Base-by-base conservation (phyloP, 2,329 filamentous ascomycete species). In the Byssothecium circinans region DNA sequence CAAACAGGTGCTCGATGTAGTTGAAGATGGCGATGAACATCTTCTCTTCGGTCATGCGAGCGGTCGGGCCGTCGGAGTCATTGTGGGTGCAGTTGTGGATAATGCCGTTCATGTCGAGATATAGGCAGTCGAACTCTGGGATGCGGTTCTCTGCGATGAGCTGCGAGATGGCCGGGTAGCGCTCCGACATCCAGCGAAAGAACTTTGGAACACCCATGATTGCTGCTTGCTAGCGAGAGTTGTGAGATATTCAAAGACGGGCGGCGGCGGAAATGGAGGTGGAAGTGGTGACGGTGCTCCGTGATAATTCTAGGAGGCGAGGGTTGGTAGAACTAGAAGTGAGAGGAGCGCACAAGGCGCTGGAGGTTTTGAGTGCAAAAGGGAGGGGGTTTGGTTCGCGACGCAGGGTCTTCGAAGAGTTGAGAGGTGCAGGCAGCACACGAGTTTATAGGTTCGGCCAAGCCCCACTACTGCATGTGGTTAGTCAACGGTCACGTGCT, bases 21-120 rank as follows among this genome's bases (percentile, higher is more conserved):
- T 97, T 97, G 83, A 99, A 99, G 65, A 99, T 99, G 49, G 91
- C 88, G 60, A 99, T 96, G 69, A 99, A 99, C 94, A 99, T 99
- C 73, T 96, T 89, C 71, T 99, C 92, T 72, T 99, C 95, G 47
- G 87, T 92, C 74, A 97, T 86, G 45, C 94, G 90, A 65, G 95
- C 95, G 1, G 89, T 90, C 3, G 91, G 85, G 68, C 92, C 91
- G 67, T 95, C 91, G 19, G 89, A 87, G 74, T 99, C 92, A 67
- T 94, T 96, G 76, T 99, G 94, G 47, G 94, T 99, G 73, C 94
- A 99, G 73, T 99, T 99, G 75, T 99, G 63, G 65, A 99, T 99
- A 71, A 99, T 99, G 59, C 94, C 94, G 74, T 99, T 99, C 94
- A 99, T 99, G 67, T 95, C 89, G 61, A 95, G 80, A 75, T 99